Evolutionary conservation across 169 alveolate genomes (phyloP).

Genomic region (Cryptosporidium canis): DNA sequence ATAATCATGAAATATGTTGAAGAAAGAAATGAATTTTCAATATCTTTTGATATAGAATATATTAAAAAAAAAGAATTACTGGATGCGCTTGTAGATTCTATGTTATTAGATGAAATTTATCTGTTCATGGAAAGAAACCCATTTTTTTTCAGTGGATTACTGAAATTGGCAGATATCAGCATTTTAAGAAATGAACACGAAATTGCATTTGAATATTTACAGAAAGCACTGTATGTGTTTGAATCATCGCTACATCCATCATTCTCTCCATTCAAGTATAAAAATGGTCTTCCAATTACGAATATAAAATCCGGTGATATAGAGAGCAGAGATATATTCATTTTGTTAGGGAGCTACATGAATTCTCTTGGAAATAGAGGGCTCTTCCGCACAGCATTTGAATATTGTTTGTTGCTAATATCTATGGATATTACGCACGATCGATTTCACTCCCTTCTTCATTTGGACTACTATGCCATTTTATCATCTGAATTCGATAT

Average conservation of each 20-base stretch:
- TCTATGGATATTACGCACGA: constrained; percentile 65
- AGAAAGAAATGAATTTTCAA: constrained; percentile 49
- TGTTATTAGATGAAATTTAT: constrained; percentile 18
- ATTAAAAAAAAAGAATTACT: constrained; percentile 41
- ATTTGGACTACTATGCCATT: constrained; percentile 36
- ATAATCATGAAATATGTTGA: constrained; percentile 45
- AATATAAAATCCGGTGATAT: constrained; percentile 11
- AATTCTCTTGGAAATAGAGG: constrained; percentile 54
- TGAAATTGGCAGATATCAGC: constrained; percentile 46
- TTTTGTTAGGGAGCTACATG: constrained; percentile 43
- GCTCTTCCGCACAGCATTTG: constrained; percentile 51
- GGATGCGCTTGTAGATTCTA: constrained; percentile 23
- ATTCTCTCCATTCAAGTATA: constrained; percentile 45
- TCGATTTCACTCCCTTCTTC: constrained; percentile 61
- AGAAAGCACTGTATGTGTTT: constrained; percentile 62
- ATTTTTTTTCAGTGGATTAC: constrained; percentile 40
- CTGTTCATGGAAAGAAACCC: constrained; percentile 58
- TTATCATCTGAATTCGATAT: constrained; percentile 27
- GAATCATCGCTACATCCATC: constrained; percentile 62
- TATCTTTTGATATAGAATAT: constrained; percentile 54
- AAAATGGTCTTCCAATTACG: constrained; percentile 17
- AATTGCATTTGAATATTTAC: constrained; percentile 22
- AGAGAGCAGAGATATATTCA: constrained; percentile 60
- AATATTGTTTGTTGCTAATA: constrained; percentile 30
- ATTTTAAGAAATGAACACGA: constrained; percentile 46